Evolutionary conservation across 768 basidiomycete species (phyloP).

Genomic region (Russula emetica): DNA sequence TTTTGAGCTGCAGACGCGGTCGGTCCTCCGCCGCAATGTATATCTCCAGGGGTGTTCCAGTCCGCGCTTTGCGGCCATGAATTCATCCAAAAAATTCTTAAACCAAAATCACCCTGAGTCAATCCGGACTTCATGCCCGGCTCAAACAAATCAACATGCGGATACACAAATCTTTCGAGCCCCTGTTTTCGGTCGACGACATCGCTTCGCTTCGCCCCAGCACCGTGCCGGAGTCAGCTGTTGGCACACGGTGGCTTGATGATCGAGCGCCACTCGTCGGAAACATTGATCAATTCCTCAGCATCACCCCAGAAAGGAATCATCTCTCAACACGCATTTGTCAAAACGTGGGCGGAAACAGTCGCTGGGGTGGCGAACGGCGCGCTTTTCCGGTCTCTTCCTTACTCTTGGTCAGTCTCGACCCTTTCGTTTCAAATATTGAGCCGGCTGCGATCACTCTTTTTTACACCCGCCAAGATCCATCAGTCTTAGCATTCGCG

Average conservation of each 20-base stretch:
- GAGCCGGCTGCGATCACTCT: conserved; percentile 4
- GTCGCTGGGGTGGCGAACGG: conserved; percentile 14
- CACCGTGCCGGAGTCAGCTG: conserved; percentile 16
- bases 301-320: conserved; percentile 9
- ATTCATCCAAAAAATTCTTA: neutral
- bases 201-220: neutral
- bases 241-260: conserved; percentile 1
- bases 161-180: conserved; percentile 3
- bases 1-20: neutral
- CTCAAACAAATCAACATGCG: neutral
- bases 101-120: neutral
- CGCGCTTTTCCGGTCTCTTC: neutral
- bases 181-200: conserved; percentile 24
- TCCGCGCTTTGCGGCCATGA: neutral
- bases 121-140: neutral
- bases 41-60: neutral
- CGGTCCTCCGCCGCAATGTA: neutral
- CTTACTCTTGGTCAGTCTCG: conserved; percentile 7
- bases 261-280: conserved; percentile 11
- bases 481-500: conserved; percentile 3
- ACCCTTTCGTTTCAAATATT: conserved; percentile 12
- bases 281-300: neutral
- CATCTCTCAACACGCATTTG: conserved; percentile 2
- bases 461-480: neutral
- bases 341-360: neutral